Conservation (phyloP, 306 rosid genomes). For the Medicago arabica region DNA sequence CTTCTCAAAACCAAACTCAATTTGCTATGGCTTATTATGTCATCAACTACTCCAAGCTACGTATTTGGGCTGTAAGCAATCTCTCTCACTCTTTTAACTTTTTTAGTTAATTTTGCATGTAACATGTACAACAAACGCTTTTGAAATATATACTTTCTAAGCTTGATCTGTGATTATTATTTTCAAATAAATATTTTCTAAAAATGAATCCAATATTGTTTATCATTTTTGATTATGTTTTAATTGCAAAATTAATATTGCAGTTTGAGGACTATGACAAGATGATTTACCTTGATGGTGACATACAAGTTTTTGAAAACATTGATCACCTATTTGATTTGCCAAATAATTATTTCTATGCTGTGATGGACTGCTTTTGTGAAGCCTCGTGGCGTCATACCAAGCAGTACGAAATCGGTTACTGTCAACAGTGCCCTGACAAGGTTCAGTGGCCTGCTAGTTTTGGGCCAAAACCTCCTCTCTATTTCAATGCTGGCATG, state of each 20-base stretch:
- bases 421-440: slow-evolving; percentile 83
- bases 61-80: slow-evolving; percentile 63
- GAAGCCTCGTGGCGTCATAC: slow-evolving; percentile 67
- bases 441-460: slow-evolving; percentile 61
- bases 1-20: slow-evolving; percentile 74
- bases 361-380: slow-evolving; percentile 88
- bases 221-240: neutral
- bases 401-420: slow-evolving; percentile 65
- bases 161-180: neutral
- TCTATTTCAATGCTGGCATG: slow-evolving; percentile 90
- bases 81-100: neutral
- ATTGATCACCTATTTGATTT: slow-evolving; percentile 73
- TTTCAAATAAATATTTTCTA: no score
- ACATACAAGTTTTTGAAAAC: slow-evolving; percentile 75
- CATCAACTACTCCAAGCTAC: slow-evolving; percentile 90
- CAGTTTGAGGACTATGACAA: slow-evolving; percentile 84
- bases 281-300: slow-evolving; percentile 85
- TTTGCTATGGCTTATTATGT: slow-evolving; percentile 92
- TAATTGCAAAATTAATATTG: neutral
- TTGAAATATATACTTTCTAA: neutral
- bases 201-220: no score
- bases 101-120: neutral
- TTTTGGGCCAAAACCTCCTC: slow-evolving; percentile 76
- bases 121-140: no score
- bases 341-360: slow-evolving; percentile 61